A percentile compares a stretch with the other conserved stretches of the same genome.
Conservation (phyloP, 257 asterid genomes). For the Striga asiatica region DNA sequence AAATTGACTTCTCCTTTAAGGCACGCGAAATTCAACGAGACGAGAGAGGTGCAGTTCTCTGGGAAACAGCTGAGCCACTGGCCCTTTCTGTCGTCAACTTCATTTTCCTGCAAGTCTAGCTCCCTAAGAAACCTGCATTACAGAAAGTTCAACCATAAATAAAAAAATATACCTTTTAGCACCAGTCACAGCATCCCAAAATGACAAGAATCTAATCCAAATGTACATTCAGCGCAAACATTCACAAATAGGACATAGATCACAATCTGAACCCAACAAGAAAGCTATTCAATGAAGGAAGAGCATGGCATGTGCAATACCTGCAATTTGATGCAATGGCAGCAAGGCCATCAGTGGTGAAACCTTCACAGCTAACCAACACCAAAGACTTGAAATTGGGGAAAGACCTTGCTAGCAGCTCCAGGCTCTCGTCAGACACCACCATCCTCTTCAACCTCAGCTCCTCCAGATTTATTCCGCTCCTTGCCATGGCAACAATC, state of each 20-base stretch:
- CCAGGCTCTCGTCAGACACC: constrained; percentile 22
- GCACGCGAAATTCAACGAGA: background rate
- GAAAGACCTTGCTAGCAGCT: constrained; percentile 37
- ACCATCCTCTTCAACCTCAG: constrained; percentile 21
- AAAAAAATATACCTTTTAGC: background rate
- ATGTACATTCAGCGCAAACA: too few relatives aligned
- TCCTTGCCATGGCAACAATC: constrained; percentile 34
- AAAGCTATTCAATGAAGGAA: background rate
- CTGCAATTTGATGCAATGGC: constrained; percentile 39
- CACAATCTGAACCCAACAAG: background rate
- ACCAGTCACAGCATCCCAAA: too few relatives aligned
- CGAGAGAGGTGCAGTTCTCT: background rate
- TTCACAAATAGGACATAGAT: too few relatives aligned
- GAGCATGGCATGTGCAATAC: constrained; percentile 6
- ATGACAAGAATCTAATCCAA: too few relatives aligned
- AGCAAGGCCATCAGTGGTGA: constrained; percentile 28
- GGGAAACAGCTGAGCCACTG: constrained; percentile 3
- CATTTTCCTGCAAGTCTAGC: constrained; percentile 2
- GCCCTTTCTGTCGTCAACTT: background rate
- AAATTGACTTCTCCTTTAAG: background rate
- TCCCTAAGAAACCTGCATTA: background rate
- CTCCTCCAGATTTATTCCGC: constrained; percentile 36
- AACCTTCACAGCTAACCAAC: constrained; percentile 47
- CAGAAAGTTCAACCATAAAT: background rate
- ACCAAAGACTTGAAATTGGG: constrained; percentile 49